Base-by-base conservation (phyloP, 352 stramenopile genomes). In the Phytophthora meadii region DNA sequence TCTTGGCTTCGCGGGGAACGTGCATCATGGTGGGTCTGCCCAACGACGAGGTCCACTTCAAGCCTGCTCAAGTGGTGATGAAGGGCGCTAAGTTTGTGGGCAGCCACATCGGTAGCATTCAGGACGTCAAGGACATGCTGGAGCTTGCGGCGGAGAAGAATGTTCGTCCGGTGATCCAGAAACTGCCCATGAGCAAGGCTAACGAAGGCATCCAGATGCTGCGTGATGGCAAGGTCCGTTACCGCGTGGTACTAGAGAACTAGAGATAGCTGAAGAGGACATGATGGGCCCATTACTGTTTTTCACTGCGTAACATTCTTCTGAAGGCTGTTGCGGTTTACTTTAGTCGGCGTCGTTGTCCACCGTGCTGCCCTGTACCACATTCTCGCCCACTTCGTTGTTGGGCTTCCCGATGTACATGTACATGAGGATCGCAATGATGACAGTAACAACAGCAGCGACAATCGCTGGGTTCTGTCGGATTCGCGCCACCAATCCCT, bases 61-160 rank as follows among this genome's bases (percentile, higher is more conserved):
- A 85, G 7, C 61, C 82, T n/a, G 69, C 81, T 37, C 47, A 47
- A 3, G 49, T 97, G 15, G 62, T 97, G 17, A 32, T 59, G 39
- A 44, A 57, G 3, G 68, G 60, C 24, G 45, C 64, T n/a, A 74
- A 70, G 48, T 74, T 97, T 51, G 69, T 80, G 17, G 90, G 90
- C 36, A 90, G 73, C 37, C 46, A 82, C 36, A 93, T 97, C 54
- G 90, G 90, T 24, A 84, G 87, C 52, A 85, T 95, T 28, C 56
- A 66, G 15, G 84, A 94, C 39, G 92, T 89, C 19, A 81, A 94
- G 65, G 81, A 94, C 36, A 93, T 97, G 82, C 62, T 97, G 6
- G 64, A 88, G 22, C 82, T 97, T 3, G 95, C 88, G 25, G 70
- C 68, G 1, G 61, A 84, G 50, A 82, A 94, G 52, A 53, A 53